A percentile compares a stretch with the other conserved stretches of the same genome.
Conservation (phyloP, 495 filamentous ascomycete species). For the Amniculicola lignicola region DNA sequence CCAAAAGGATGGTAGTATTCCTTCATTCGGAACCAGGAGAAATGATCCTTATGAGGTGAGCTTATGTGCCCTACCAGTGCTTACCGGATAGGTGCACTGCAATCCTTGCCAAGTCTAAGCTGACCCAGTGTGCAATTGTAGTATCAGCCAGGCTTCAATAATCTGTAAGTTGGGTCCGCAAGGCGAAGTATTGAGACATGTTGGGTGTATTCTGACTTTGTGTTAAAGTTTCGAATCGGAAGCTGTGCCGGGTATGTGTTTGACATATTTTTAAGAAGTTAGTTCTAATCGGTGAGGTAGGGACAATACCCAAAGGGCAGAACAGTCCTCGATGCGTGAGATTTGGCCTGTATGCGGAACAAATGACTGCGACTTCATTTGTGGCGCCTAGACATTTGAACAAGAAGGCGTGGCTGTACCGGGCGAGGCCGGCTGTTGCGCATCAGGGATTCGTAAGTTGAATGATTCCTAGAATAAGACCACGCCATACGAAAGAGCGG, state of each 20-base stretch:
- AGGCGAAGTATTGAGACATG: slow-evolving; percentile 3
- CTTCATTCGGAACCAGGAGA: slow-evolving; percentile 37
- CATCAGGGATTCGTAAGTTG: slow-evolving; percentile 52
- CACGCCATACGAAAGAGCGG: no score
- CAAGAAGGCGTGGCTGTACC: slow-evolving; percentile 51
- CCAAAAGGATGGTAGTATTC: slow-evolving; percentile 43
- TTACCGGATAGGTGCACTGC: neutral
- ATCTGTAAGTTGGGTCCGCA: slow-evolving; percentile 44
- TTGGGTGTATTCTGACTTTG: neutral
- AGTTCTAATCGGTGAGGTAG: no score
- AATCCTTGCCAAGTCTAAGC: slow-evolving; percentile 35
- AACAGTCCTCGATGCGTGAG: slow-evolving; percentile 49
- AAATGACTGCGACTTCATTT: slow-evolving; percentile 50
- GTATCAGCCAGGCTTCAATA: slow-evolving; percentile 56
- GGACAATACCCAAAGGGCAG: slow-evolving; percentile 49
- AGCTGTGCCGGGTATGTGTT: slow-evolving; percentile 46
- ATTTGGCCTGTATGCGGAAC: slow-evolving; percentile 50
- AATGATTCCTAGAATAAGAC: no score
- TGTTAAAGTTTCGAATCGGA: slow-evolving; percentile 39
- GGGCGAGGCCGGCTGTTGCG: slow-evolving; percentile 49
- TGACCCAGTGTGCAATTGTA: no score
- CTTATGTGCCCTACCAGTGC: slow-evolving; percentile 33
- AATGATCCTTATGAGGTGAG: slow-evolving; percentile 52
- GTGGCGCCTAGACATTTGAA: slow-evolving; percentile 49
- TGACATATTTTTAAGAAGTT: no score